These are phyloP conservation scores for Sphaerosporella brunnea DNA, from an alignment of 495 filamentous ascomycete genomes.

Conservation along the genomic window DNA sequence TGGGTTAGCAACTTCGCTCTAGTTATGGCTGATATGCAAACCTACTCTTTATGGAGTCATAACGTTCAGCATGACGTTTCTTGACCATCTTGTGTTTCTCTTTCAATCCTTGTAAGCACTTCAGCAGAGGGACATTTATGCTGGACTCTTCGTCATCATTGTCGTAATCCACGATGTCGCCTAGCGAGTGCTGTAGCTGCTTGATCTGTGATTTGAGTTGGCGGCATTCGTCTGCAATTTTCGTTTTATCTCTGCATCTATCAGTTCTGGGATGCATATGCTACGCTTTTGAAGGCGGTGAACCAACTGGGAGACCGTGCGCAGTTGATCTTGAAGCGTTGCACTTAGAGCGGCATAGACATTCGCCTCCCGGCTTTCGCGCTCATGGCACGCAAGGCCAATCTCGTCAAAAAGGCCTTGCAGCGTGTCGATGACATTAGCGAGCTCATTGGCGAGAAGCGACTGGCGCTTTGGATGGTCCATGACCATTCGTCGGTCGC, in stretches of 20 bases:
- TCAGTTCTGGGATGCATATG: slow-evolving; percentile 41
- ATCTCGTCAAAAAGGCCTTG: slow-evolving; percentile 94
- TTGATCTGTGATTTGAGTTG: slow-evolving; percentile 65
- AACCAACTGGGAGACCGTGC: slow-evolving; percentile 6
- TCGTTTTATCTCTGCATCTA: slow-evolving; percentile 49
- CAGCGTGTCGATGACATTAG: slow-evolving; percentile 29
- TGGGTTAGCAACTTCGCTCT: slow-evolving; percentile 8
- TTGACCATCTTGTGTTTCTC: slow-evolving; percentile 67
- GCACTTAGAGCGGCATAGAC: slow-evolving; percentile 31
- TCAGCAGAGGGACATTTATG: slow-evolving; percentile 61
- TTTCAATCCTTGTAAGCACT: slow-evolving; percentile 59
- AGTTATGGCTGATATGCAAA: not conserved
- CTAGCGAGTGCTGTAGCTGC: slow-evolving; percentile 84
- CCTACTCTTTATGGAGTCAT: slow-evolving; percentile 82
- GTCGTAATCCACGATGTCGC: slow-evolving; percentile 41
- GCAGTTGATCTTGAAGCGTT: slow-evolving; percentile 25
- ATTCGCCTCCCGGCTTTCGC: slow-evolving; percentile 71
- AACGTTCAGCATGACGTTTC: slow-evolving; percentile 71
- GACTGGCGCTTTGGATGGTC: not conserved
- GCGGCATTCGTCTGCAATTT: slow-evolving; percentile 71
- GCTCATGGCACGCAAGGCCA: slow-evolving; percentile 73
- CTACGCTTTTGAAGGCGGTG: slow-evolving; percentile 51
- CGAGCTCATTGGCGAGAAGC: slow-evolving; percentile 13
- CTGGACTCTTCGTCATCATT: slow-evolving; percentile 47
- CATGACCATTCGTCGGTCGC: too few species aligned